A percentile compares a stretch with the other conserved stretches of the same genome.
phyloP scores from a whole-genome alignment of 2,329 filamentous ascomycete genomes.

The Achaetomium macrosporum region DNA sequence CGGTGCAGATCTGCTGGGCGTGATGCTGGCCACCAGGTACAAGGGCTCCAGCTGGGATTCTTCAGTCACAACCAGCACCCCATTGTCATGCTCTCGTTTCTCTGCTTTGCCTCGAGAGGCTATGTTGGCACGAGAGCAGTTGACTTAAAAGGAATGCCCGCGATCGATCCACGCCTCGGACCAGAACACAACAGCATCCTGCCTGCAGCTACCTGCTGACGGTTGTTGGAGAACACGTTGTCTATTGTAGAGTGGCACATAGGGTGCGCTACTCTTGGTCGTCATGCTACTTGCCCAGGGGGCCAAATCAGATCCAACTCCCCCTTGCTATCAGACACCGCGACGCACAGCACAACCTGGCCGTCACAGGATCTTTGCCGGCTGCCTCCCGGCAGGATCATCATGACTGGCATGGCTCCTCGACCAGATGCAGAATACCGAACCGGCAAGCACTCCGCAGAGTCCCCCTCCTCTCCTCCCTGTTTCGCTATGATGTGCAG shows the following conservation, averaged over 20 bases:
- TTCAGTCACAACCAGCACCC: too few relatives aligned
- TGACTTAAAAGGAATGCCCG: not conserved
- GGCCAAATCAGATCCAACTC: slow-evolving; percentile 4
- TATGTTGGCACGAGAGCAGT: too few relatives aligned
- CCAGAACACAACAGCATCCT: slow-evolving; percentile 3
- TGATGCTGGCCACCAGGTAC: not conserved
- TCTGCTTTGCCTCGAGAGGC: too few relatives aligned
- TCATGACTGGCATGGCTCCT: slow-evolving; percentile 8
- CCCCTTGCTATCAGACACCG: too few relatives aligned
- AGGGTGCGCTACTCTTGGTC: not conserved
- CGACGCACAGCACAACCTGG: not conserved
- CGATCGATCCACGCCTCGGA: slow-evolving; percentile 3
- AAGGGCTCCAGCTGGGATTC: too few relatives aligned
- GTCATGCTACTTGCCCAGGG: not conserved
- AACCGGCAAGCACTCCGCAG: slow-evolving; percentile 3
- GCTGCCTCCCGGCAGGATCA: slow-evolving; percentile 15
- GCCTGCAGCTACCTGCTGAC: slow-evolving; percentile 13
- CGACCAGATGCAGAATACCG: slow-evolving; percentile 3
- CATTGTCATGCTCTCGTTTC: too few relatives aligned
- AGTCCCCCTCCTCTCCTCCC: not conserved
- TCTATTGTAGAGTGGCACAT: not conserved
- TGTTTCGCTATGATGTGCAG: slow-evolving; percentile 21
- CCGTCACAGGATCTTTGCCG: not conserved
- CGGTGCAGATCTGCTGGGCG: not conserved
- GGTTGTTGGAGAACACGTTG: not conserved